Evolutionary conservation across 73 alveolate species (phyloP), one percentile per base, ranked within the genome.

Genomic region (Paramecium sonneborni): DNA sequence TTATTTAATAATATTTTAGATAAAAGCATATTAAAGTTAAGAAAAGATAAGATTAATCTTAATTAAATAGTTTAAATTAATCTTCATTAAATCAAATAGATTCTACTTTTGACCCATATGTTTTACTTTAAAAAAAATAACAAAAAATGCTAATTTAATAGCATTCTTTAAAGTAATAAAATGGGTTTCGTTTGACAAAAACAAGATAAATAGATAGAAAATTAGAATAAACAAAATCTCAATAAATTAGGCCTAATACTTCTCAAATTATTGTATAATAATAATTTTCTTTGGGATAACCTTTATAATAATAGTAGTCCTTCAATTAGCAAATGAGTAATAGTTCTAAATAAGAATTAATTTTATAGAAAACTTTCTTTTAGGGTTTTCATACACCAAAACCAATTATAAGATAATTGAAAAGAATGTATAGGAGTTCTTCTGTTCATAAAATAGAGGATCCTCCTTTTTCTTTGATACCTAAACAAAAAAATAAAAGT

Each of bases 391-490:
- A 79, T 46, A 79, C 90, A 1, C 90, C 90, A 11, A 79, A 79
- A 18, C 90, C 90, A 24, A 79, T 79, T 4, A 44, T 79, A 0
- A 79, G 72, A 44, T 43, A 38, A 24, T 43, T 79, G 32, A 79
- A 44, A 44, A 38, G 90, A 11, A 30, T 79, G 44, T 79, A 79
- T 24, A 79, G 90, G 23, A 79, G 90, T 79, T 79, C 44, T 6
- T 79, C 90, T 41, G 90, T 39, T 24, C 69, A 79, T 34, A 79
- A 79, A 32, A 30, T 79, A 32, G 68, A 52, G 20, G 84, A 62
- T 14, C 84, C 84, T 30, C 46, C 74, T 4, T 39, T 43, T 24
- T 32, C 62, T 20, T 46, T 79, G 3, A 79, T 26, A 23, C 90
- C 41, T 39, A 8, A n/a, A 46, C 6, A 10, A 20, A 38, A 38